These are phyloP conservation scores for Trichophyton benhamiae DNA, from an alignment of 2,329 filamentous ascomycete genomes.

Conservation along the genomic window DNA sequence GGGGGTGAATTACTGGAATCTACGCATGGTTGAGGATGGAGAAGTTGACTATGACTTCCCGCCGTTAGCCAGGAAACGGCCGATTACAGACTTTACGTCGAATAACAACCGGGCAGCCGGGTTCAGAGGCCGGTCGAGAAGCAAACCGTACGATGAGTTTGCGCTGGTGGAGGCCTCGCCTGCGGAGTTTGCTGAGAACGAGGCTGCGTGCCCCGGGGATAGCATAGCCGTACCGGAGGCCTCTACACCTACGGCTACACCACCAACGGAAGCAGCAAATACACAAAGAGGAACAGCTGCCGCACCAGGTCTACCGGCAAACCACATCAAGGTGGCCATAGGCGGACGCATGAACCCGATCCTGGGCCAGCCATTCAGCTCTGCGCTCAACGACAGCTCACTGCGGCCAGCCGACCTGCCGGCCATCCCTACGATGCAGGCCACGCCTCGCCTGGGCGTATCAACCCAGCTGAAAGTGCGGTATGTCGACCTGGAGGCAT, in stretches of 20 bases:
- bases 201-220: constrained; percentile 44
- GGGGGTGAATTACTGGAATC: constrained; percentile 51
- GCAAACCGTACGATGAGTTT: constrained; percentile 56
- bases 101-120: constrained; percentile 51
- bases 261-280: constrained; percentile 6
- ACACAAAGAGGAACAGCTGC: background rate
- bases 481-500: constrained; percentile 48
- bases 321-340: constrained; percentile 15
- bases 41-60: constrained; percentile 57
- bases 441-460: constrained; percentile 44
- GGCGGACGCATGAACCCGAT: constrained; percentile 29
- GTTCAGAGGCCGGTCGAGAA: constrained; percentile 44
- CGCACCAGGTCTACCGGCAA: background rate
- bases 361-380: constrained; percentile 35
- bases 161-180: constrained; percentile 49
- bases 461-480: constrained; percentile 48
- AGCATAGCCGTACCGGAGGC: constrained; percentile 25
- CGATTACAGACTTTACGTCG: constrained; percentile 52
- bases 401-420: constrained; percentile 37
- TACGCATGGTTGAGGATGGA: constrained; percentile 56
- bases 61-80: constrained; percentile 43
- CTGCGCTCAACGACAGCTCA: constrained; percentile 34
- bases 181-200: constrained; percentile 46
- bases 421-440: constrained; percentile 32
- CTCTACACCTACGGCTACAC: constrained; percentile 15